Evolutionary conservation across 805 yeast genomes (phyloP).

Genomic region (Lachancea lanzarotensis): DNA sequence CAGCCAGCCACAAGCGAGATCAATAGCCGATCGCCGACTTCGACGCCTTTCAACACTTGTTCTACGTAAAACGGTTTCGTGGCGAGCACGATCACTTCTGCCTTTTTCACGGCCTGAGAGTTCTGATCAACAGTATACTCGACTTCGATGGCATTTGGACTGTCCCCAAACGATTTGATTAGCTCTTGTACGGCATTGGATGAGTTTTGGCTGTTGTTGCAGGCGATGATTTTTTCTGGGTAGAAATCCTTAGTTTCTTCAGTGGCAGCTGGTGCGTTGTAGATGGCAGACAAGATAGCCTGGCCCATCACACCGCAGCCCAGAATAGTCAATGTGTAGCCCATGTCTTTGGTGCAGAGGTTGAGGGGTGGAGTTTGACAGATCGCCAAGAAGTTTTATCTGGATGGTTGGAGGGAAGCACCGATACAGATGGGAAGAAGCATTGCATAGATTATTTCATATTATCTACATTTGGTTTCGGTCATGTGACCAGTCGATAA

Average conservation of each 20-base stretch:
- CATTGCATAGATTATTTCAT: no score
- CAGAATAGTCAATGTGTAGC: conserved; percentile 63
- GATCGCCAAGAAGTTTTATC: no score
- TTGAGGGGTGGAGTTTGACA: no score
- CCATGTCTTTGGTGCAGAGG: conserved; percentile 11
- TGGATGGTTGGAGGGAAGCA: no score
- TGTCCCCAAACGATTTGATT: conserved; percentile 41
- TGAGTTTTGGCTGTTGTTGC: conserved; percentile 44
- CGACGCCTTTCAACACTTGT: conserved; percentile 48
- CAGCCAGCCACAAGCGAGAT: conserved; percentile 90
- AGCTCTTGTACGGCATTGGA: conserved; percentile 45
- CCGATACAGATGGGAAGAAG: no score
- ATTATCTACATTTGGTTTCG: no score
- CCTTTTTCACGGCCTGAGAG: conserved; percentile 49
- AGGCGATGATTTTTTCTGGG: conserved; percentile 72
- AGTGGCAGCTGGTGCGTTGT: conserved; percentile 27
- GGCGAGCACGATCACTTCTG: conserved; percentile 73
- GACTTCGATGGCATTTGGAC: conserved; percentile 41
- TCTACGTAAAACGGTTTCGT: conserved; percentile 82
- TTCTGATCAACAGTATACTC: conserved; percentile 51
- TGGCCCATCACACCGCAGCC: conserved; percentile 98
- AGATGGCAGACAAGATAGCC: conserved; percentile 71
- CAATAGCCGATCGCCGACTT: conserved; percentile 49
- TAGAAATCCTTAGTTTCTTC: conserved; percentile 35
- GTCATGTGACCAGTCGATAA: no score